These are phyloP conservation scores for Coemansia sp. DNA, from an alignment of 192 early-diverging fungal genomes.

Conservation along the genomic window DNA sequence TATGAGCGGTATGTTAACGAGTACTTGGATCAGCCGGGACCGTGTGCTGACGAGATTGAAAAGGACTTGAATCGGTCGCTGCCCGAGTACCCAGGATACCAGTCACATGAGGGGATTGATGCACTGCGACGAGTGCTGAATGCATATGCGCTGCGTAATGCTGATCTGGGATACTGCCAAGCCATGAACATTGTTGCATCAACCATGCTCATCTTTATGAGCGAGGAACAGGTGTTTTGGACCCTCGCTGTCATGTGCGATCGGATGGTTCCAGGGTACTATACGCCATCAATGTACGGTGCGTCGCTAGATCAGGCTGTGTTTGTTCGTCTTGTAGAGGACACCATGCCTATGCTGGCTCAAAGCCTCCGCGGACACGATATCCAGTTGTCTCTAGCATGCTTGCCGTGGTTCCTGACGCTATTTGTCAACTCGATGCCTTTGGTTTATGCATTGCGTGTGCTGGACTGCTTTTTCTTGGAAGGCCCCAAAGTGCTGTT, in stretches of 20 bases:
- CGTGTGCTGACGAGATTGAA: slow-evolving; percentile 91
- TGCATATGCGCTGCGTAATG: slow-evolving; percentile 78
- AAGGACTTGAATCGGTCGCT: slow-evolving; percentile 92
- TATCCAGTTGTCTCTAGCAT: slow-evolving; percentile 94
- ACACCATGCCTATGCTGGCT: slow-evolving; percentile 87
- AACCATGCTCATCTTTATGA: slow-evolving; percentile 88
- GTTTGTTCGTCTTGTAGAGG: slow-evolving; percentile 83
- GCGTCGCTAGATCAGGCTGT: slow-evolving; percentile 94
- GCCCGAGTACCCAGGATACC: slow-evolving; percentile 92
- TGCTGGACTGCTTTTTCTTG: slow-evolving; percentile 97
- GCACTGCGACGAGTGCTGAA: slow-evolving; percentile 89
- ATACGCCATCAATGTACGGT: slow-evolving; percentile 97
- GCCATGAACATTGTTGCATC: slow-evolving; percentile 99
- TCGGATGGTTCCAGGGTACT: slow-evolving; percentile 90
- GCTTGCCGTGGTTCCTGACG: slow-evolving; percentile 96
- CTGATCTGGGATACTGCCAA: slow-evolving; percentile 98
- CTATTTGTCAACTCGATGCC: slow-evolving; percentile 97
- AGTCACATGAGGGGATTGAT: slow-evolving; percentile 85
- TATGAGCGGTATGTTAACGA: slow-evolving; percentile 61
- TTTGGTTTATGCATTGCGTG: slow-evolving; percentile 77
- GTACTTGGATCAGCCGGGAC: slow-evolving; percentile 67
- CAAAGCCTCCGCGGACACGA: slow-evolving; percentile 82
- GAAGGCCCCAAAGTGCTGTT: slow-evolving; percentile 96
- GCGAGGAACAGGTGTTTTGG: slow-evolving; percentile 98
- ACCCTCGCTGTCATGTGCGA: slow-evolving; percentile 87